Conservation (phyloP, 257 asterid species). For the Penstemon davidsonii region DNA sequence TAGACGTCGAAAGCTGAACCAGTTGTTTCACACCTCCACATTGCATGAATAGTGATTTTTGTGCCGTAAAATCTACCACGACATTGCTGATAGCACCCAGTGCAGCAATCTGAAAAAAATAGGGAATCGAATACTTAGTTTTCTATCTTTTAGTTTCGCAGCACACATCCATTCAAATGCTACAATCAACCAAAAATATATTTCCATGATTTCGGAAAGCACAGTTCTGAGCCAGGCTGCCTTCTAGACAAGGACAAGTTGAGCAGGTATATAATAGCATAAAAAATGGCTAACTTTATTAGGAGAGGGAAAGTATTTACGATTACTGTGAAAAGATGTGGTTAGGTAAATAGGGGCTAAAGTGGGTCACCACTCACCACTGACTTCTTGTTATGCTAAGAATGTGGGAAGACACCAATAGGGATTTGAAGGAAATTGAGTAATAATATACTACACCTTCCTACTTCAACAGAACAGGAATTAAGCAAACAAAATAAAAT, state of each 20-base stretch:
- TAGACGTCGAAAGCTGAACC: slow-evolving; percentile 83
- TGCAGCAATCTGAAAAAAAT: slow-evolving; percentile 67
- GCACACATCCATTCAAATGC: background rate
- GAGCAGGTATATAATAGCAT: slow-evolving; percentile 2
- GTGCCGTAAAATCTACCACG: slow-evolving; percentile 65
- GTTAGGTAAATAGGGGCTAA: background rate
- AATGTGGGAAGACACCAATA: background rate
- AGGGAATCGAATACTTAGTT: slow-evolving; percentile 5
- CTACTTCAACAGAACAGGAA: background rate
- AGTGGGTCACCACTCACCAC: background rate
- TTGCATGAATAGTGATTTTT: slow-evolving; percentile 58
- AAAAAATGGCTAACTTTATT: background rate
- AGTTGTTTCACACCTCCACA: slow-evolving; percentile 84
- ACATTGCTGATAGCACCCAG: slow-evolving; percentile 81
- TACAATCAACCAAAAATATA: slow-evolving; percentile 3
- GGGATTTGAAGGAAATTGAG: background rate
- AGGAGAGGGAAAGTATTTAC: background rate
- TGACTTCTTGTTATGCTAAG: background rate
- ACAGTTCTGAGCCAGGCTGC: background rate
- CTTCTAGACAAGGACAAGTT: slow-evolving; percentile 7
- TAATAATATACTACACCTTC: too few species aligned
- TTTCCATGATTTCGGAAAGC: slow-evolving; percentile 1
- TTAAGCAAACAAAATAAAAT: background rate
- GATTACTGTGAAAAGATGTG: slow-evolving; percentile 7
- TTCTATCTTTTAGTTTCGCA: slow-evolving; percentile 11